A percentile compares a stretch with the other conserved stretches of the same genome.
Conservation (phyloP, 164 flowering plant genomes). For the Protea cynaroides region DNA sequence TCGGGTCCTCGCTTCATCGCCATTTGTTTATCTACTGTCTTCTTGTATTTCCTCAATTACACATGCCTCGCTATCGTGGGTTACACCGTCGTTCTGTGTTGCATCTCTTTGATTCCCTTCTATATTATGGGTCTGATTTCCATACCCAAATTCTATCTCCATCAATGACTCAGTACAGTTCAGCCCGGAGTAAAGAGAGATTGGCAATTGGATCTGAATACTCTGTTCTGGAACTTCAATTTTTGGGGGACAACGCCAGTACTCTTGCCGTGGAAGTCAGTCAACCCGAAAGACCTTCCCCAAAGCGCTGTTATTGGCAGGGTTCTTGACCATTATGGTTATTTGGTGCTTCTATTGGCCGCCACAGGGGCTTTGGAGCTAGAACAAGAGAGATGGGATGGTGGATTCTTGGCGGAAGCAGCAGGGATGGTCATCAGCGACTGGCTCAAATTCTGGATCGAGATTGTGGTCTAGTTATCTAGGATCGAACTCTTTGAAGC, state of each 20-base stretch:
- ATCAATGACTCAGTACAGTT: too few species aligned
- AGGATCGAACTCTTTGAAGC: too few species aligned
- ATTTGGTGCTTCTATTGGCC: conserved; percentile 49
- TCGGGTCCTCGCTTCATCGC: too few species aligned
- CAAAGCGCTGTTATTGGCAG: conserved; percentile 44
- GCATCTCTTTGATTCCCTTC: too few species aligned
- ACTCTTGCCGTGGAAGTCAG: conserved; percentile 71
- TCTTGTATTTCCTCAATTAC: too few species aligned
- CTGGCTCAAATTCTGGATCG: too few species aligned
- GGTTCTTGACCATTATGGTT: conserved; percentile 39
- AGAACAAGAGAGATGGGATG: conserved; percentile 38
- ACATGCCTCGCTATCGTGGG: too few species aligned
- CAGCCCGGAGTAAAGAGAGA: conserved; percentile 21
- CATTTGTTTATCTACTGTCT: too few species aligned
- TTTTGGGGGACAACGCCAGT: conserved; percentile 90
- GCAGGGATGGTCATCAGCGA: conserved; percentile 44
- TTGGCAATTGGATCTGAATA: conserved; percentile 71
- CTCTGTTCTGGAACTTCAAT: conserved; percentile 88
- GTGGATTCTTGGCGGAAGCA: conserved; percentile 50
- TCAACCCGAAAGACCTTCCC: conserved; percentile 47
- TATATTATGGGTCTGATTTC: too few species aligned
- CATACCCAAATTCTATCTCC: too few species aligned
- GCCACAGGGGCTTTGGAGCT: conserved; percentile 5
- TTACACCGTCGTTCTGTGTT: too few species aligned
- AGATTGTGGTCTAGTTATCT: too few species aligned